Evolutionary conservation across 305 asterid genomes (phyloP), one percentile per base, ranked within the genome.

Genomic region (Galium porrigens): DNA sequence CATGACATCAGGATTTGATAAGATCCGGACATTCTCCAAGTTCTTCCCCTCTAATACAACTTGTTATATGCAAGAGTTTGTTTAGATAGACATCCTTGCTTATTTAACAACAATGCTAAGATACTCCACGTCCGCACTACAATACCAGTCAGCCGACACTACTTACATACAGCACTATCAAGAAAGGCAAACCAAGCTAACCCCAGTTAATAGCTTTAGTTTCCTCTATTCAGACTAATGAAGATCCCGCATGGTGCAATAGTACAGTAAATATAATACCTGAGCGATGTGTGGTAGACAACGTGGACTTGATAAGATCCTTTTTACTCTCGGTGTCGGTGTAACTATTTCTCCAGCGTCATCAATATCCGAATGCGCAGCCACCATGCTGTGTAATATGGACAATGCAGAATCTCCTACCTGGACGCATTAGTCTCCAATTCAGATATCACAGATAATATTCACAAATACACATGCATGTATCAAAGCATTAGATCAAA

Each of bases 271-370:
- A 54, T 54, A 8, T 71, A 32, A 68, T 79, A 87, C 99, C 95
- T 92, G 99, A 2, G 99, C 90, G 55, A 92, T 89, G 78, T 89
- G 99, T 12, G 99, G 97, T 76, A 89, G 90, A 72, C 97, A 92
- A 14, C 97, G 89, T 44, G 86, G 80, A 78, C 99, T 92, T 48
- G 99, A 92, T 78, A 92, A 83, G 73, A 89, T 89, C 74, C 95
- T 70, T 75, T 92, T 92, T 55, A 92, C 99, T 76, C 97, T 83
- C 59, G 99, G 97, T 4, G 99, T 92, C 4, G 99, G 99, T 18
- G 97, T 92, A 66, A 92, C 96, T 32, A 89, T 85, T 81, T 92
- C 99, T 72, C 99, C 99, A 76, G 99, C 99, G 73, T 92, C 99
- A 82, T 92, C 99, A 32, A 89, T 83, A 82, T 92, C 99, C 15